Conservation (phyloP, 805 yeast genomes). For the Candida methanosorbosa region DNA sequence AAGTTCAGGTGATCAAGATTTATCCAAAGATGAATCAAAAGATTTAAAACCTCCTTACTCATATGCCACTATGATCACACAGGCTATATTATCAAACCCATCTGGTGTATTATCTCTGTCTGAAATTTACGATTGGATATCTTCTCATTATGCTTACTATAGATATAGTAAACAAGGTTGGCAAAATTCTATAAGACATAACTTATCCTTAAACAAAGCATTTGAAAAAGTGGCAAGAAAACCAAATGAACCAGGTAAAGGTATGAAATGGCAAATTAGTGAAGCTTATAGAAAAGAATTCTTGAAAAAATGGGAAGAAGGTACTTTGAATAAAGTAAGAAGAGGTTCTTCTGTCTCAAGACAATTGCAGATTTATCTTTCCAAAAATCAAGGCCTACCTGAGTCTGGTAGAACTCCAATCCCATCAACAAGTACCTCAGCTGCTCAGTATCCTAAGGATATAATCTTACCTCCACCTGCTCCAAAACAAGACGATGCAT, state of each 20-base stretch:
- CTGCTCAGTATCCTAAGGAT: no score
- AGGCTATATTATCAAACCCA: constrained; percentile 81
- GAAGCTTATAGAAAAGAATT: constrained; percentile 80
- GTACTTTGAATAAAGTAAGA: constrained; percentile 63
- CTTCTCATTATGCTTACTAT: constrained; percentile 83
- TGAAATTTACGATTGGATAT: constrained; percentile 89
- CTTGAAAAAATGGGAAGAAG: constrained; percentile 67
- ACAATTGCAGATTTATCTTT: constrained; percentile 68
- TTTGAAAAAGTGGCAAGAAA: constrained; percentile 95
- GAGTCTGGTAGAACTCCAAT: constrained; percentile 28
- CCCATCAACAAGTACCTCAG: constrained; percentile 4
- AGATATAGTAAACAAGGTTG: constrained; percentile 91
- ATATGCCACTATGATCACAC: constrained; percentile 97
- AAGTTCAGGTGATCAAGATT: constrained; percentile 35
- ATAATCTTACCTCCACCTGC: neutral
- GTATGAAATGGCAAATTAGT: constrained; percentile 98
- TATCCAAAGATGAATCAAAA: constrained; percentile 83
- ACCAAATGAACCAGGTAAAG: constrained; percentile 96
- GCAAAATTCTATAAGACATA: constrained; percentile 97
- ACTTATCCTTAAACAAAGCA: constrained; percentile 89
- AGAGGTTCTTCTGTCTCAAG: constrained; percentile 77
- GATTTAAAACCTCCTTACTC: constrained; percentile 95
- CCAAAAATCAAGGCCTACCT: constrained; percentile 46
- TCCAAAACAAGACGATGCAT: constrained; percentile 10
- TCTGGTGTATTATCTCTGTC: constrained; percentile 86